phyloP scores from a whole-genome alignment of 129 eudicot species.

The Kitagawia praeruptora region DNA sequence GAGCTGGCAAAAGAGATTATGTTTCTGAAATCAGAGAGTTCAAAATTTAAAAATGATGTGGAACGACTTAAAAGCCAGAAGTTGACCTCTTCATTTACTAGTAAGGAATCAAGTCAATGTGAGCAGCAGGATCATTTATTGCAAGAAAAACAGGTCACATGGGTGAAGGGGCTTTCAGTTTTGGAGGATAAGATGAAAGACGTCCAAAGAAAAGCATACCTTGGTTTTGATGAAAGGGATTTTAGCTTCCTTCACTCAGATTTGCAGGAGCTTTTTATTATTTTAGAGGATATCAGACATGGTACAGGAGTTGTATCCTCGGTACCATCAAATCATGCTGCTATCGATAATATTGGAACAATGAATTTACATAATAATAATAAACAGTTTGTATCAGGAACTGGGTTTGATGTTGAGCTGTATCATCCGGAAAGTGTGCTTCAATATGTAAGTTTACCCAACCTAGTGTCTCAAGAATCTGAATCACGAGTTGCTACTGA shows the following conservation, averaged over 20 bases:
- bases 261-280: constrained; percentile 42
- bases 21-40: constrained; percentile 55
- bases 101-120: constrained; percentile 10
- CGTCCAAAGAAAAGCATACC: constrained; percentile 44
- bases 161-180: constrained; percentile 34
- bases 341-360: constrained; percentile 10
- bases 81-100: constrained; percentile 23
- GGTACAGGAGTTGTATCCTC: constrained; percentile 21
- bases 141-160: constrained; percentile 17
- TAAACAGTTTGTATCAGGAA: constrained; percentile 19
- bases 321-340: constrained; percentile 13
- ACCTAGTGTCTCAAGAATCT: constrained; percentile 39
- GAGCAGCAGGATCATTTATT: constrained; percentile 18
- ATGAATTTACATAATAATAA: constrained; percentile 2
- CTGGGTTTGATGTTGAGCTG: constrained; percentile 45
- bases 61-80: constrained; percentile 38
- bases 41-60: constrained; percentile 49
- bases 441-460: constrained; percentile 33
- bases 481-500: constrained; percentile 34
- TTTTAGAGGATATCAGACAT: constrained; percentile 47
- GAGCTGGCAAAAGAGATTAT: constrained; percentile 63
- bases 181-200: constrained; percentile 54
- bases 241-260: constrained; percentile 40
- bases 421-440: constrained; percentile 50
- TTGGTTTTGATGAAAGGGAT: constrained; percentile 39